These are phyloP conservation scores for Strobilomyces confusus DNA, from an alignment of 768 basidiomycete genomes.

Conservation along the genomic window DNA sequence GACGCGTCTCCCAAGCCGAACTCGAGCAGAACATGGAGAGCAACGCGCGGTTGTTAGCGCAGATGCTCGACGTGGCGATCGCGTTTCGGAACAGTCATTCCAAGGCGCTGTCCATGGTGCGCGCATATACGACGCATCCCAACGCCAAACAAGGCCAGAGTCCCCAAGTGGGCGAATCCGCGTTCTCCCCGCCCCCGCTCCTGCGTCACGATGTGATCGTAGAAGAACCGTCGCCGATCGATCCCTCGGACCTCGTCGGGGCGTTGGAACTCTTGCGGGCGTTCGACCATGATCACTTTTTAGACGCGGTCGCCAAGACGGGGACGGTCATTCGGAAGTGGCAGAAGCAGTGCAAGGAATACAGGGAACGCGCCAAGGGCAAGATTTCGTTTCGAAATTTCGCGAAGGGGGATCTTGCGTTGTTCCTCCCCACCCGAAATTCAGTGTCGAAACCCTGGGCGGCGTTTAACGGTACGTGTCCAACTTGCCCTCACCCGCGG, in stretches of 20 bases:
- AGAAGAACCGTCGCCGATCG: conserved; percentile 68
- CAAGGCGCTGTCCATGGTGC: conserved; percentile 62
- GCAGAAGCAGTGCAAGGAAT: conserved; percentile 97
- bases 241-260: conserved; percentile 67
- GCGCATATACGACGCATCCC: conserved; percentile 52
- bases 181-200: conserved; percentile 42
- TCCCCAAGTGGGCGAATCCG: conserved; percentile 44
- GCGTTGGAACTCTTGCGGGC: conserved; percentile 67
- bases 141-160: conserved; percentile 43
- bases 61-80: conserved; percentile 77
- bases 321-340: conserved; percentile 91
- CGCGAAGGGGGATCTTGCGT: conserved; percentile 87
- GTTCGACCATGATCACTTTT: conserved; percentile 82
- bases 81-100: conserved; percentile 74
- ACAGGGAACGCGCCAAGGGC: conserved; percentile 90
- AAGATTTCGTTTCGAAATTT: conserved; percentile 98
- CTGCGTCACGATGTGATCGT: conserved; percentile 48
- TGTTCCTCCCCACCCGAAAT: conserved; percentile 95
- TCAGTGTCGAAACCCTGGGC: conserved; percentile 95
- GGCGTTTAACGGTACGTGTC: conserved; percentile 84
- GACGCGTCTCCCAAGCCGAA: conserved; percentile 61
- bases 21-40: conserved; percentile 66
- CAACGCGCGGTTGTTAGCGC: conserved; percentile 67
- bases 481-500: not conserved
- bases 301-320: conserved; percentile 77